Conservation (phyloP, 1,139 yeast species). For the Geotrichum phurueaensis region DNA sequence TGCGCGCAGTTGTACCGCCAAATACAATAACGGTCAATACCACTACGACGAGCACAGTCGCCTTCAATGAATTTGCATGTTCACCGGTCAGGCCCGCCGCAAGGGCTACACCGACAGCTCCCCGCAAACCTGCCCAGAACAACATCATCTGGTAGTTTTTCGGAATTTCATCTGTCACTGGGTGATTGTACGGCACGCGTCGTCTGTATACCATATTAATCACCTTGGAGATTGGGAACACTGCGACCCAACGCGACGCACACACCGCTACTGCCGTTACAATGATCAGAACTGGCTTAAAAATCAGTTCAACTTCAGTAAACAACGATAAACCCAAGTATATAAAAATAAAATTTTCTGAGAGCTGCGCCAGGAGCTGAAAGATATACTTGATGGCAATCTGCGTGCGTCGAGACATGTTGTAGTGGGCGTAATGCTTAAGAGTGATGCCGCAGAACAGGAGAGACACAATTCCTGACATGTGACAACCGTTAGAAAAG, state of each 20-base stretch:
- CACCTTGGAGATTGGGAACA: slow-evolving; percentile 82
- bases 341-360: slow-evolving; percentile 94
- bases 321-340: slow-evolving; percentile 89
- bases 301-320: slow-evolving; percentile 92
- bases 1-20: slow-evolving; percentile 98
- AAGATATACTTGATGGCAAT: slow-evolving; percentile 95
- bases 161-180: slow-evolving; percentile 66
- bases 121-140: slow-evolving; percentile 98
- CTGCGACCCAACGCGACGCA: slow-evolving; percentile 95
- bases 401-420: slow-evolving; percentile 96
- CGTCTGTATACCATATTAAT: slow-evolving; percentile 74
- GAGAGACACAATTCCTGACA: slow-evolving; percentile 96
- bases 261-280: slow-evolving; percentile 87
- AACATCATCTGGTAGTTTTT: slow-evolving; percentile 98
- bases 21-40: slow-evolving; percentile 92
- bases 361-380: slow-evolving; percentile 86
- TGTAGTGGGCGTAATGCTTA: slow-evolving; percentile 93
- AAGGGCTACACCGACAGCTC: slow-evolving; percentile 98
- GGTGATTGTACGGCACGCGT: slow-evolving; percentile 45
- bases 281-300: slow-evolving; percentile 86
- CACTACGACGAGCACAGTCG: slow-evolving; percentile 93
- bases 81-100: slow-evolving; percentile 98
- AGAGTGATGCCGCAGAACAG: slow-evolving; percentile 93
- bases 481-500: slow-evolving; percentile 97
- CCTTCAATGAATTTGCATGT: slow-evolving; percentile 78